A percentile compares a stretch with the other conserved stretches of the same genome.
phyloP scores from a whole-genome alignment of 208 protist genomes.

The Acanthamoeba lenticulata region DNA sequence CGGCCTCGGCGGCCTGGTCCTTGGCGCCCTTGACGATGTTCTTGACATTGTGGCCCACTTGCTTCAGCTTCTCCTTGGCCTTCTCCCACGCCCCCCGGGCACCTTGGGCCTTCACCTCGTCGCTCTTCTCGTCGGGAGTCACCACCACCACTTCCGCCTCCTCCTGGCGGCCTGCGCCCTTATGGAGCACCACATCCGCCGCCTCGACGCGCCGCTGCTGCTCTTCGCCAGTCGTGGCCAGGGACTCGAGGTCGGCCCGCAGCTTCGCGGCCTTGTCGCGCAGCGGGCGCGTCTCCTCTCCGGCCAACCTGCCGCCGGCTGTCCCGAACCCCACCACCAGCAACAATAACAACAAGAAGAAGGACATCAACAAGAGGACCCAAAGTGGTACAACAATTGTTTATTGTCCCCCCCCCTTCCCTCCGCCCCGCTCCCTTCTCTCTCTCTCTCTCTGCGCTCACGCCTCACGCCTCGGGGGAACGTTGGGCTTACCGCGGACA shows the following conservation, averaged over 20 bases:
- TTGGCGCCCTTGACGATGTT: neutral
- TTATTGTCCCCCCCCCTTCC: too few relatives aligned
- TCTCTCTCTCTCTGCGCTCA: too few relatives aligned
- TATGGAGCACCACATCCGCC: neutral
- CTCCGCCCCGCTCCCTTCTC: too few relatives aligned
- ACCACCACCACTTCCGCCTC: neutral
- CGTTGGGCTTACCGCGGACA: neutral
- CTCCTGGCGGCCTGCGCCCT: neutral
- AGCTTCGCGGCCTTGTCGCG: neutral
- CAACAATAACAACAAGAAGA: too few relatives aligned
- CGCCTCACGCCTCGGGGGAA: too few relatives aligned
- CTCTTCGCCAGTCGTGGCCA: neutral
- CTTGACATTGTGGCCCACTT: neutral
- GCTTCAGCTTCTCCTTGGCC: conserved; percentile 13
- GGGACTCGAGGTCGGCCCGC: neutral
- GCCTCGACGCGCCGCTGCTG: neutral
- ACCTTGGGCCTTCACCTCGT: neutral
- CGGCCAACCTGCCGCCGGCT: neutral
- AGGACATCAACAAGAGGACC: too few relatives aligned
- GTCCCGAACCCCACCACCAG: too few relatives aligned
- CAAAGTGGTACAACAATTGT: too few relatives aligned
- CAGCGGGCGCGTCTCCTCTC: neutral
- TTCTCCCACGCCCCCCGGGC: neutral
- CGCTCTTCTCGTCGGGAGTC: neutral
- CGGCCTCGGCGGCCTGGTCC: neutral